Base-by-base conservation (phyloP, 441 rosid genomes). In the Croton laevigatus region DNA sequence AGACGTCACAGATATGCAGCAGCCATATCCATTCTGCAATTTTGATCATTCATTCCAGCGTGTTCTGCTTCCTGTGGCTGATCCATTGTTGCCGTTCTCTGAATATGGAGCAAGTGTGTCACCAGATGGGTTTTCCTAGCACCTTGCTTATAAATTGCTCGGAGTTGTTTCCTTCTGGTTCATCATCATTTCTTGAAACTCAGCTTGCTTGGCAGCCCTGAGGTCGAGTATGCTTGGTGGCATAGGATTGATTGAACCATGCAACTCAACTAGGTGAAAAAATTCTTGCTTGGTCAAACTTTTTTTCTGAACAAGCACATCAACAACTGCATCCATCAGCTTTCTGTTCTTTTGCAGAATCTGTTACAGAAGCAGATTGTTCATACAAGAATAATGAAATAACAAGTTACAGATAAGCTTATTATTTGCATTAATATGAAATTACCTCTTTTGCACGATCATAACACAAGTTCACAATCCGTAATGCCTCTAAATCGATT, bases 261-360 rank as follows among this genome's bases (percentile, higher is more conserved):
- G 88, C 74, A 85, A 78, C 78, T 91, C 90, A 49, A 93, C 91
- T 27, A 87, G 89, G 60, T 76, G 71, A 78, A 82, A 76, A 76
- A 91, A 91, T 71, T 93, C 97, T 79, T 89, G 88, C 74, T 91
- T 93, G 14, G 91, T 79, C 80, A 91, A 84, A 74, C 89, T 88
- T 66, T 91, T 91, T 87, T 91, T 91, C 76, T 68, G 76, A 14
- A 85, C 88, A 45, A 93, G 91, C 73, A 83, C 81, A 59, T 76
- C 85, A 9, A 83, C 94, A 59, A 91, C 80, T 9, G 93, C 87
- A 71, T 91, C 88, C 89, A 88, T 83, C 57, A 93, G 89, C 57
- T 80, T 79, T 61, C 77, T 68, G 74, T 93, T 93, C 71, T 54
- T 71, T 77, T 73, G 75, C 76, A 93, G 84, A 54, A 87, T 85